Evolutionary conservation across 768 basidiomycete genomes (phyloP).

Genomic region (Mrakia hoshinonis): DNA sequence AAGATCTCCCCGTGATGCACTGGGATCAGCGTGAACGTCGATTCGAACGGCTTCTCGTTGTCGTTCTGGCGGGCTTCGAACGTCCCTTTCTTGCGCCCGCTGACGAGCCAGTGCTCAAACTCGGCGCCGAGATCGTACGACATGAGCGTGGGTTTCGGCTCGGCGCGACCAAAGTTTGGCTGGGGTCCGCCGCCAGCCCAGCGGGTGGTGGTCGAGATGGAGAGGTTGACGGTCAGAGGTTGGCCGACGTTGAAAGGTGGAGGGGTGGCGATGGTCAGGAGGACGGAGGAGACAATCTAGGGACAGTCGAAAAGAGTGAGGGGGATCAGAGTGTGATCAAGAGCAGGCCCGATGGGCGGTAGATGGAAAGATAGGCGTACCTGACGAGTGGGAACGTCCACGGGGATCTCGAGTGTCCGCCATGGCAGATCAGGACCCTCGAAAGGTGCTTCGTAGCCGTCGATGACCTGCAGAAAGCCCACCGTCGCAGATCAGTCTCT

Average conservation of each 20-base stretch:
- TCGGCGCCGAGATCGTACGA: conserved; percentile 71
- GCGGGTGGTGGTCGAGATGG: conserved; percentile 63
- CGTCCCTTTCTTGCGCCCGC: conserved; percentile 77
- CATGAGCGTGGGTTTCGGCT: conserved; percentile 47
- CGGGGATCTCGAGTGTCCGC: conserved; percentile 24
- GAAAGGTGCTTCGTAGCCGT: background rate
- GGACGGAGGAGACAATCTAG: conserved; percentile 19
- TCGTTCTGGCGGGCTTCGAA: conserved; percentile 63
- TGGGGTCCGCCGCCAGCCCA: conserved; percentile 45
- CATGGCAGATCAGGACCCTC: conserved; percentile 13
- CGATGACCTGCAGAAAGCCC: background rate
- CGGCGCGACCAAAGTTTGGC: background rate
- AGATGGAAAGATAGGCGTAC: background rate
- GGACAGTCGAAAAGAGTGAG: background rate
- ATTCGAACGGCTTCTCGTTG: conserved; percentile 55
- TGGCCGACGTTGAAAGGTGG: conserved; percentile 58
- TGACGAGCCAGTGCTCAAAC: conserved; percentile 74
- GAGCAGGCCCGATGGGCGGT: background rate
- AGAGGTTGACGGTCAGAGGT: conserved; percentile 61
- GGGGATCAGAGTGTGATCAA: background rate
- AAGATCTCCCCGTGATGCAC: conserved; percentile 71
- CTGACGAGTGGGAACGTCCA: conserved; percentile 26
- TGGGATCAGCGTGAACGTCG: conserved; percentile 71
- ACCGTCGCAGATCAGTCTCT: background rate
- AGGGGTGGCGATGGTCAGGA: background rate